A percentile compares a stretch with the other conserved stretches of the same genome.
These are phyloP conservation scores for Plenodomus tracheiphilus DNA, from an alignment of 2,329 filamentous ascomycete genomes.

Conservation along the genomic window DNA sequence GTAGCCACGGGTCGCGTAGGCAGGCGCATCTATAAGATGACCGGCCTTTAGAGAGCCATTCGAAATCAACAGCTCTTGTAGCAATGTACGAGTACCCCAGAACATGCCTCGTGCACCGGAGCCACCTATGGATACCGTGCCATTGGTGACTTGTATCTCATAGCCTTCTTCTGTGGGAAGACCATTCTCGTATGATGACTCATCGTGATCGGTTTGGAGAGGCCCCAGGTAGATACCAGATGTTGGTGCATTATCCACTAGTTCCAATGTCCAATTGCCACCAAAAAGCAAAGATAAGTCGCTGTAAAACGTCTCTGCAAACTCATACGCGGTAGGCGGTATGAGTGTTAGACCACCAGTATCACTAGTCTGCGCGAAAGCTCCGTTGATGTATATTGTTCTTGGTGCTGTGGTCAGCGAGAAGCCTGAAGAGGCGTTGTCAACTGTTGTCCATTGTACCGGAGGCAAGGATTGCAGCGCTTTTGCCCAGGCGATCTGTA, in stretches of 20 bases:
- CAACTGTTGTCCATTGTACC: constrained; percentile 27
- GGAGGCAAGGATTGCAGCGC: constrained; percentile 49
- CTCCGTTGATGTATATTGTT: constrained; percentile 49
- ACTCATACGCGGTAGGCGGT: constrained; percentile 55
- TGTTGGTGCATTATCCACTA: constrained; percentile 40
- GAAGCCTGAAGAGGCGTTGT: constrained; percentile 22
- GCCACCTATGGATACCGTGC: constrained; percentile 45
- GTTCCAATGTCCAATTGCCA: constrained; percentile 47
- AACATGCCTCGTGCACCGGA: constrained; percentile 52
- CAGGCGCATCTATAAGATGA: constrained; percentile 45
- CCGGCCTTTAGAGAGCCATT: constrained; percentile 37
- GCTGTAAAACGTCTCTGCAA: constrained; percentile 51
- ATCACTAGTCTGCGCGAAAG: constrained; percentile 48
- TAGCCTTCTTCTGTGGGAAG: constrained; percentile 56
- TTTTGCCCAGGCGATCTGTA: background rate
- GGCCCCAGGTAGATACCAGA: constrained; percentile 51
- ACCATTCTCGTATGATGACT: constrained; percentile 54
- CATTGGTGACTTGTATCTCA: constrained; percentile 45
- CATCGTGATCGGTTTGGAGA: constrained; percentile 26
- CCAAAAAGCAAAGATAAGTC: constrained; percentile 51
- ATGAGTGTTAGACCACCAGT: constrained; percentile 55
- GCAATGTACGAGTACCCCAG: constrained; percentile 53
- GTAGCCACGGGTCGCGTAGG: constrained; percentile 51
- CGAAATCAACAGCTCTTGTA: constrained; percentile 49
- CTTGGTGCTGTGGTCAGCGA: constrained; percentile 20